A percentile compares a stretch with the other conserved stretches of the same genome.
Conservation (phyloP, 2,329 filamentous ascomycete species). For the Colletotrichum truncatum region DNA sequence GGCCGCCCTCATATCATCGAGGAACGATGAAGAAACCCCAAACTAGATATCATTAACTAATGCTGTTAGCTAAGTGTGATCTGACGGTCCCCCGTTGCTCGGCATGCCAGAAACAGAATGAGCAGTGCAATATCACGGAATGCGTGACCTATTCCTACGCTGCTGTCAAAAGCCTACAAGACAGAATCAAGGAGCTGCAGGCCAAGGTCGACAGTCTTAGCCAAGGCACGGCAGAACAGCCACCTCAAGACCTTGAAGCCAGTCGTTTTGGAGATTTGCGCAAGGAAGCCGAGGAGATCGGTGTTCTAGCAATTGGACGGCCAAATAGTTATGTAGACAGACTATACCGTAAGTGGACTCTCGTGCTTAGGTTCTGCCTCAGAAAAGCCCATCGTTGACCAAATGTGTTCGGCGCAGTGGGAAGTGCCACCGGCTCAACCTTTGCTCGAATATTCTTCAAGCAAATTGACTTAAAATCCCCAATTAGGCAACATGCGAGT, state of each 20-base stretch:
- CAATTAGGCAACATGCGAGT: neutral
- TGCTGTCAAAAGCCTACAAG: slow-evolving; percentile 21
- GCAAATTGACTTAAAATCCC: slow-evolving; percentile 28
- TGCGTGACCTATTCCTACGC: slow-evolving; percentile 31
- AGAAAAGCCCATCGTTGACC: neutral
- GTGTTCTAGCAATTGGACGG: slow-evolving; percentile 33
- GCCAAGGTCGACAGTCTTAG: neutral
- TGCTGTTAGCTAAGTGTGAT: slow-evolving; percentile 36
- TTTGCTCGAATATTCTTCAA: slow-evolving; percentile 38
- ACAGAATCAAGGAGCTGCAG: slow-evolving; percentile 18
- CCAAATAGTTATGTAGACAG: slow-evolving; percentile 26
- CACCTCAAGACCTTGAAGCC: neutral
- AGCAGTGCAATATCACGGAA: slow-evolving; percentile 33
- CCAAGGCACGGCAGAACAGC: neutral
- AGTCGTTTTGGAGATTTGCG: slow-evolving; percentile 6
- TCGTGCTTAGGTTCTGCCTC: neutral
- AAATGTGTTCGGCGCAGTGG: slow-evolving; percentile 30
- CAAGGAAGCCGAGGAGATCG: slow-evolving; percentile 37
- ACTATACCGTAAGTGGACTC: slow-evolving; percentile 31
- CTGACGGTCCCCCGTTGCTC: slow-evolving; percentile 37
- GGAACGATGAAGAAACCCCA: neutral
- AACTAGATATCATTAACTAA: neutral
- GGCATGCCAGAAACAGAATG: slow-evolving; percentile 20
- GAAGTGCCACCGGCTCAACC: slow-evolving; percentile 35
- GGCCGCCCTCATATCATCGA: neutral